Percentiles rank a stretch among this genome's conserved stretches.
Conservation (phyloP, 2,329 filamentous ascomycete genomes). For the Penicillium sclerotiorum region DNA sequence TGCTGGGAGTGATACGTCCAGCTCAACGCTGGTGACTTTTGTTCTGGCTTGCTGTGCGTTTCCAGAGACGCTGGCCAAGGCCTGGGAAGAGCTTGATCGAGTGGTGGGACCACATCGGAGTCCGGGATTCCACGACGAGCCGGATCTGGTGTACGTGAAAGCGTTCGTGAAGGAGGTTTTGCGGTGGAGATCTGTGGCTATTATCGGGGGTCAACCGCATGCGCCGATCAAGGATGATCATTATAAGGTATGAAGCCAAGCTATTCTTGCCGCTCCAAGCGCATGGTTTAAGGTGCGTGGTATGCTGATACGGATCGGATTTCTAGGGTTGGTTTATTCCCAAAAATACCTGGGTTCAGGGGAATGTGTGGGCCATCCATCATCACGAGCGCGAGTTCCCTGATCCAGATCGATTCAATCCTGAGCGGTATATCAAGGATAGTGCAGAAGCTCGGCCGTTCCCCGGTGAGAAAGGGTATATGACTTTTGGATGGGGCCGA, state of each 20-base stretch:
- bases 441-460: conserved; percentile 49
- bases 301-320: conserved; percentile 12
- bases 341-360: conserved; percentile 22
- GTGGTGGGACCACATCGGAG: conserved; percentile 36
- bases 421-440: conserved; percentile 45
- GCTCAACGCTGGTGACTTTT: conserved; percentile 33
- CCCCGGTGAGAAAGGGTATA: conserved; percentile 54
- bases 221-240: conserved; percentile 26
- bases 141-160: conserved; percentile 32
- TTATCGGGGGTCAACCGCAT: conserved; percentile 30
- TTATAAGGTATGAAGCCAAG: conserved; percentile 19
- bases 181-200: conserved; percentile 31
- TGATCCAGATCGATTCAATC: conserved; percentile 36
- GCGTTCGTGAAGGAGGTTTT: conserved; percentile 35
- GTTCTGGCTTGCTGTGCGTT: conserved; percentile 33
- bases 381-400: conserved; percentile 46
- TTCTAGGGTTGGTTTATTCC: conserved; percentile 22
- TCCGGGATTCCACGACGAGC: conserved; percentile 35
- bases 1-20: conserved; percentile 33
- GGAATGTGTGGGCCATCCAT: conserved; percentile 32
- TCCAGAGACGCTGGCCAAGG: conserved; percentile 25
- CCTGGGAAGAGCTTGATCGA: conserved; percentile 38
- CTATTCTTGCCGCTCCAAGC: neutral
- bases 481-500: conserved; percentile 61
- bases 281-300: neutral